A percentile compares a stretch with the other conserved stretches of the same genome.
phyloP scores from a whole-genome alignment of 2,329 filamentous ascomycete species.

The Trichophyton schoenleinii region DNA sequence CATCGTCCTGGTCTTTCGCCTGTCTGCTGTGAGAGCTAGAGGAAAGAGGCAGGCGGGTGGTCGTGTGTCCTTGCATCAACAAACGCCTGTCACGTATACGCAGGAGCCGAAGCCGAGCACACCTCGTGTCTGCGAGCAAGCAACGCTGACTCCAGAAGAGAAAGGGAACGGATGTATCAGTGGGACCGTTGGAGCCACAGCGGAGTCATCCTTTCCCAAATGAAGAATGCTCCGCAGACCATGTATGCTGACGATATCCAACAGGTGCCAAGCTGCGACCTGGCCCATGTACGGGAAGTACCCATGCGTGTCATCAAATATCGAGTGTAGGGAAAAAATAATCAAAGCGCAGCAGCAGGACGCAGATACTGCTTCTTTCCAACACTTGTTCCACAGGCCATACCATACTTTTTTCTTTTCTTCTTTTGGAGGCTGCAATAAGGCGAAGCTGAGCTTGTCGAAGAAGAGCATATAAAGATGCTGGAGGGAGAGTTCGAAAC shows the following conservation, averaged over 20 bases:
- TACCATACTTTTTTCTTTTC: background rate
- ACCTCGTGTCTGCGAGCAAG: background rate
- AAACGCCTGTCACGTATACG: background rate
- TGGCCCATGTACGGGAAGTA: slow-evolving; percentile 1
- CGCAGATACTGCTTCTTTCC: background rate
- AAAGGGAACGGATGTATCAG: background rate
- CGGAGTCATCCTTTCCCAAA: slow-evolving; percentile 3
- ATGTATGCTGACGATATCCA: slow-evolving; percentile 5
- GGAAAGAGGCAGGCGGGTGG: background rate
- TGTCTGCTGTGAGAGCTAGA: background rate
- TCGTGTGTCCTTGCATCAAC: background rate
- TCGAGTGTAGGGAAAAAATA: background rate
- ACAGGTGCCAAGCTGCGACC: slow-evolving; percentile 3
- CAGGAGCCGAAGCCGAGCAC: background rate
- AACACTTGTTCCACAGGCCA: background rate
- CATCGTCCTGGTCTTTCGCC: background rate
- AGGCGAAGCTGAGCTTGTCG: background rate
- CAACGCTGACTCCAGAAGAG: background rate
- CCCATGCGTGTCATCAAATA: slow-evolving; percentile 2
- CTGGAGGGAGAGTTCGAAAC: background rate
- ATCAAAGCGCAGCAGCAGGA: background rate
- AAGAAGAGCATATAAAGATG: background rate
- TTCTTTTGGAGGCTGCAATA: background rate
- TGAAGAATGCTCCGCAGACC: slow-evolving; percentile 5
- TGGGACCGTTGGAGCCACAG: slow-evolving; percentile 5